Evolutionary conservation across 768 basidiomycete genomes (phyloP).

Genomic region (Trametes punicea): DNA sequence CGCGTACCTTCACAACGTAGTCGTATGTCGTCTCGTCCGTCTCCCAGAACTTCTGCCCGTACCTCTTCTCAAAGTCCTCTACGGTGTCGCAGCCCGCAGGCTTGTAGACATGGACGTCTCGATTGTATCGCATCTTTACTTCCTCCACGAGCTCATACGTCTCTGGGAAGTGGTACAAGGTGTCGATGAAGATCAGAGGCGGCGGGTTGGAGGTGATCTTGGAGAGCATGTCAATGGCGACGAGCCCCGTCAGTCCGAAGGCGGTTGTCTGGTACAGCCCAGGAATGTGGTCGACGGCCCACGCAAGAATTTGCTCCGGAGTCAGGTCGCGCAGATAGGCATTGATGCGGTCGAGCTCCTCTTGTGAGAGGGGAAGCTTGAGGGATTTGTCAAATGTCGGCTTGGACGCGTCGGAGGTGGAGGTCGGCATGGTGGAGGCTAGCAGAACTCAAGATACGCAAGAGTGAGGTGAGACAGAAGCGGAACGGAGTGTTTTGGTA

Average conservation of each 20-base stretch:
- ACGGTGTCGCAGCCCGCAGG: constrained; percentile 68
- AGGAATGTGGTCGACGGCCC: constrained; percentile 80
- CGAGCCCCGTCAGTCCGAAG: constrained; percentile 92
- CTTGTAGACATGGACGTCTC: constrained; percentile 71
- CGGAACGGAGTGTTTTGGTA: background rate
- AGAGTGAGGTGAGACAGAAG: background rate
- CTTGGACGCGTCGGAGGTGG: constrained; percentile 12
- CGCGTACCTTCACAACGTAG: constrained; percentile 80
- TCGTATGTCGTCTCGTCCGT: constrained; percentile 86
- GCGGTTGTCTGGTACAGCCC: constrained; percentile 91
- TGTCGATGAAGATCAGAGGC: constrained; percentile 95
- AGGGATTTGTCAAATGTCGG: constrained; percentile 42
- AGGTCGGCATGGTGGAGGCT: background rate
- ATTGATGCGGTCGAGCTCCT: constrained; percentile 69
- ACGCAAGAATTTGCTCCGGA: constrained; percentile 81
- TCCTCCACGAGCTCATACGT: constrained; percentile 86
- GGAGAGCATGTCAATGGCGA: constrained; percentile 92
- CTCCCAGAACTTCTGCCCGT: constrained; percentile 86
- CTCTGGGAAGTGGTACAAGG: constrained; percentile 92
- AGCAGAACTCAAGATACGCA: background rate
- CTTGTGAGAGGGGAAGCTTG: constrained; percentile 52
- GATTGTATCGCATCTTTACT: constrained; percentile 73
- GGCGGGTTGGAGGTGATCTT: constrained; percentile 66
- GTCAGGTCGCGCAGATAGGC: constrained; percentile 63
- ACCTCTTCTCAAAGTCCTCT: constrained; percentile 72